phyloP scores from a whole-genome alignment of 2,329 filamentous ascomycete genomes.

The Cadophora gregata region DNA sequence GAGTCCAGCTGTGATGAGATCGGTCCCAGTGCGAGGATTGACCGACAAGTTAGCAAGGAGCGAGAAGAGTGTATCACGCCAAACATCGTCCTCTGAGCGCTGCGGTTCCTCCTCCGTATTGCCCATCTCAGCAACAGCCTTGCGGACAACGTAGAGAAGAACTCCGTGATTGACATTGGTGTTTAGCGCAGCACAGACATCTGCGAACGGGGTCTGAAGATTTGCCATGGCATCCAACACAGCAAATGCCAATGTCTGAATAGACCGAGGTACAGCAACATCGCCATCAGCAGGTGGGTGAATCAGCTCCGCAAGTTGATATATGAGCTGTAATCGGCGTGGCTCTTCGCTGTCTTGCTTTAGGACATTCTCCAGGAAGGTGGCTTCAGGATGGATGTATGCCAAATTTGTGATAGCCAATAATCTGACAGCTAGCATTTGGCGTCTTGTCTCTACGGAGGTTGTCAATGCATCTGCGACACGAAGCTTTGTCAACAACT shows the following conservation, averaged over 20 bases:
- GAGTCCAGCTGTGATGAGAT: slow-evolving; percentile 87
- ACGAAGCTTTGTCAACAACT: slow-evolving; percentile 82
- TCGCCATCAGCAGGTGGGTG: slow-evolving; percentile 79
- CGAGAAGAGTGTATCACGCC: slow-evolving; percentile 90
- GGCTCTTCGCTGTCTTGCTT: slow-evolving; percentile 90
- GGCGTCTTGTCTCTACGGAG: slow-evolving; percentile 70
- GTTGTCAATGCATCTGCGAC: slow-evolving; percentile 79
- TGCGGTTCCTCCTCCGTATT: slow-evolving; percentile 64
- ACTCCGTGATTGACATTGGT: slow-evolving; percentile 97
- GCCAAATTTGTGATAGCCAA: slow-evolving; percentile 90
- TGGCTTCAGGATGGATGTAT: slow-evolving; percentile 82
- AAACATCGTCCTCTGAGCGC: slow-evolving; percentile 77
- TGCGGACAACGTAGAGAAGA: slow-evolving; percentile 89
- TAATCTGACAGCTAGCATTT: slow-evolving; percentile 80
- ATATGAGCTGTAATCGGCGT: slow-evolving; percentile 84
- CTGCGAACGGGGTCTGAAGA: slow-evolving; percentile 77
- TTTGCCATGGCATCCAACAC: slow-evolving; percentile 86
- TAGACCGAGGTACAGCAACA: slow-evolving; percentile 69
- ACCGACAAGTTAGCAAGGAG: slow-evolving; percentile 82
- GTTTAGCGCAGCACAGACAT: slow-evolving; percentile 89
- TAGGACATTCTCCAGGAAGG: slow-evolving; percentile 86
- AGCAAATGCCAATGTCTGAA: slow-evolving; percentile 83
- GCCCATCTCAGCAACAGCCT: slow-evolving; percentile 83
- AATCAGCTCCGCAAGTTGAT: slow-evolving; percentile 90
- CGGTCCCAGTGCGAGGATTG: slow-evolving; percentile 75